Evolutionary conservation across 2,329 filamentous ascomycete genomes (phyloP).

Genomic region (Colletotrichum magnum): DNA sequence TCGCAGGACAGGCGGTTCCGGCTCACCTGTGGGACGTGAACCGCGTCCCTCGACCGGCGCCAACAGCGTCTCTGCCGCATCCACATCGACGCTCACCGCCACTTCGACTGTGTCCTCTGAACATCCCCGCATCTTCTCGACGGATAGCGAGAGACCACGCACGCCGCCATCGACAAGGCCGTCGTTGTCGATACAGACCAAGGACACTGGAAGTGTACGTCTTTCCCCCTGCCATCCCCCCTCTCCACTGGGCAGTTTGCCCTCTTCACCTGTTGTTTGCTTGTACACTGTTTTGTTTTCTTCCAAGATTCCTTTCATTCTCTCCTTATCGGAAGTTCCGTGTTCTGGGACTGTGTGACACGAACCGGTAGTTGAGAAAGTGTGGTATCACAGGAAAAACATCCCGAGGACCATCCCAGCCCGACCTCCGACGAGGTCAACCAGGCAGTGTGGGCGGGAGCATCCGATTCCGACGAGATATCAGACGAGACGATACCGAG

Average conservation of each 20-base stretch:
- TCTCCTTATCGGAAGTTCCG: neutral
- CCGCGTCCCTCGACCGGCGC: constrained; percentile 34
- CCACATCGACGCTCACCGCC: constrained; percentile 40
- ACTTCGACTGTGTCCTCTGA: constrained; percentile 39
- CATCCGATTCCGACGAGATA: constrained; percentile 31
- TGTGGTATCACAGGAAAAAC: neutral
- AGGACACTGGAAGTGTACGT: constrained; percentile 24
- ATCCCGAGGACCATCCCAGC: constrained; percentile 35
- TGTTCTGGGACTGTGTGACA: neutral
- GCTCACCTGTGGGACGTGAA: constrained; percentile 22
- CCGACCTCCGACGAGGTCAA: constrained; percentile 37
- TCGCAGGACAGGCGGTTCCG: constrained; percentile 18
- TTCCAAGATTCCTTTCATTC: neutral
- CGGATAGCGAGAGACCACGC: constrained; percentile 24
- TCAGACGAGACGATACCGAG: constrained; percentile 27
- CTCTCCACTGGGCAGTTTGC: neutral
- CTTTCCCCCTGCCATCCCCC: too few relatives aligned
- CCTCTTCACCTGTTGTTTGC: neutral
- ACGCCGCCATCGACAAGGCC: constrained; percentile 38
- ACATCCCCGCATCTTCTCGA: constrained; percentile 35
- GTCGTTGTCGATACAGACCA: constrained; percentile 35
- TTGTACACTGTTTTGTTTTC: neutral
- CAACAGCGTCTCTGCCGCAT: constrained; percentile 38
- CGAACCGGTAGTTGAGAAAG: neutral
- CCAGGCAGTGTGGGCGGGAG: constrained; percentile 30